phyloP scores from a whole-genome alignment of 2,329 filamentous ascomycete genomes.

The Xylaria sp. region DNA sequence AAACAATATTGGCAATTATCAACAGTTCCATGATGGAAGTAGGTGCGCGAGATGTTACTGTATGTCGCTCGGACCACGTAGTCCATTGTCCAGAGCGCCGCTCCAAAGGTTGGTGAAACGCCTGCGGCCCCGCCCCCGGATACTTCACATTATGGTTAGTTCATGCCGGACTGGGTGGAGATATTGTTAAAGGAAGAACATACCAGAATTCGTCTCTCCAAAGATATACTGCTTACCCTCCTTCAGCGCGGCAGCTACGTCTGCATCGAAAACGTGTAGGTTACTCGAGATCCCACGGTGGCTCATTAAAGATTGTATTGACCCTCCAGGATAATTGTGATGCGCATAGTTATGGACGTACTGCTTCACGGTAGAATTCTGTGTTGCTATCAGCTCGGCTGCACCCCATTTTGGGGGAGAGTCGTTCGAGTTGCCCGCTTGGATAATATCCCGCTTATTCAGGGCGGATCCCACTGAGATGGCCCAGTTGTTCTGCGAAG shows the following conservation, averaged over 20 bases:
- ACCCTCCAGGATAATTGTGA: slow-evolving; percentile 61
- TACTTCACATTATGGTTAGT: slow-evolving; percentile 40
- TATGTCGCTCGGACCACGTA: slow-evolving; percentile 52
- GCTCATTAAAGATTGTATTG: slow-evolving; percentile 56
- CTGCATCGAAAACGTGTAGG: slow-evolving; percentile 52
- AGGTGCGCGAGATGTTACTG: slow-evolving; percentile 53
- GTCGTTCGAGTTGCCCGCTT: slow-evolving; percentile 54
- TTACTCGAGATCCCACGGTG: slow-evolving; percentile 55
- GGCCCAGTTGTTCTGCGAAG: slow-evolving; percentile 54
- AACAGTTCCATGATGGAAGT: slow-evolving; percentile 64
- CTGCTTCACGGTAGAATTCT: slow-evolving; percentile 50
- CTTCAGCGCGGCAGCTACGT: slow-evolving; percentile 52
- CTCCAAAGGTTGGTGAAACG: slow-evolving; percentile 58
- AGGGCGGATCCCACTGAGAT: slow-evolving; percentile 51
- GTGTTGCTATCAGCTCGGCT: slow-evolving; percentile 51
- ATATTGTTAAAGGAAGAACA: background rate
- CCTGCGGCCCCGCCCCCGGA: slow-evolving; percentile 53
- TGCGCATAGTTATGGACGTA: slow-evolving; percentile 57
- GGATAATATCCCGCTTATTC: slow-evolving; percentile 50
- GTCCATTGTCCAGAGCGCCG: slow-evolving; percentile 62
- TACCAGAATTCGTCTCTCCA: slow-evolving; percentile 62
- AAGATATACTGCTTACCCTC: slow-evolving; percentile 58
- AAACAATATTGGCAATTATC: slow-evolving; percentile 57
- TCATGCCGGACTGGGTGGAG: background rate
- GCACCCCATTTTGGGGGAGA: slow-evolving; percentile 52